Evolutionary conservation across 2,329 filamentous ascomycete genomes (phyloP), one percentile per base, ranked within the genome.

Genomic region (Penicillium frequentans): DNA sequence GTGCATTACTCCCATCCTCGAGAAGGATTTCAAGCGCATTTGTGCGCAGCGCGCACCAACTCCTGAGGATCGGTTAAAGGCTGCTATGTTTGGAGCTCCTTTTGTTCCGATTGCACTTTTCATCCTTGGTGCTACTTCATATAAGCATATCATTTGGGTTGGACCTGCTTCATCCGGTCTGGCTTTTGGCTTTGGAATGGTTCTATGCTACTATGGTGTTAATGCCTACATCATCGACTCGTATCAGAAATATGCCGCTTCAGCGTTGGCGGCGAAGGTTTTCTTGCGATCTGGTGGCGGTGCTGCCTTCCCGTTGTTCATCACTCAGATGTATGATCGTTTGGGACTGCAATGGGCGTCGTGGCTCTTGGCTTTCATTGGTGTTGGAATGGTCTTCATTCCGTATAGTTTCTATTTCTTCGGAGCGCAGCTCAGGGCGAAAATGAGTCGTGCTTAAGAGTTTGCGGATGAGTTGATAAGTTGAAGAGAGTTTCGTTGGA

Each of bases 171-270:
- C 85, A 11, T 84, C 83, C 0, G 88, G 88, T 10, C 82, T 87
- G 67, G 82, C 84, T 7, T 85, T 91, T 48, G 88, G 88, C n/a
- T 90, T 90, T 66, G 88, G 88, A 58, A 90, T 91, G 80, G 90
- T 91, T 70, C 89, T 91, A 77, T 81, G 90, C 24, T 91, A 90
- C 81, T 90, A 90, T 75, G 79, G 86, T 6, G 85, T 86, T 65
- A 89, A 88, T 73, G 88, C 88, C 79, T 89, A 89, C 70, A 83
- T 92, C 11, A 86, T 92, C 54, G 89, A 93, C 64, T 84, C 70
- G 44, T 80, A 78, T 54, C 73, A 75, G 31, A 62, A 67, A 52
- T 79, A 75, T 56, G 74, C 75, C 0, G 78, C 78, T 0, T 74
- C 69, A 7, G 77, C 77, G 1, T 64, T 80, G 16, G 77, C 77